Percentiles rank a stretch among this genome's conserved stretches.
These are phyloP conservation scores for Edaphochlamys debaryana DNA, from an alignment of 139 green algal genomes.

Conservation along the genomic window DNA sequence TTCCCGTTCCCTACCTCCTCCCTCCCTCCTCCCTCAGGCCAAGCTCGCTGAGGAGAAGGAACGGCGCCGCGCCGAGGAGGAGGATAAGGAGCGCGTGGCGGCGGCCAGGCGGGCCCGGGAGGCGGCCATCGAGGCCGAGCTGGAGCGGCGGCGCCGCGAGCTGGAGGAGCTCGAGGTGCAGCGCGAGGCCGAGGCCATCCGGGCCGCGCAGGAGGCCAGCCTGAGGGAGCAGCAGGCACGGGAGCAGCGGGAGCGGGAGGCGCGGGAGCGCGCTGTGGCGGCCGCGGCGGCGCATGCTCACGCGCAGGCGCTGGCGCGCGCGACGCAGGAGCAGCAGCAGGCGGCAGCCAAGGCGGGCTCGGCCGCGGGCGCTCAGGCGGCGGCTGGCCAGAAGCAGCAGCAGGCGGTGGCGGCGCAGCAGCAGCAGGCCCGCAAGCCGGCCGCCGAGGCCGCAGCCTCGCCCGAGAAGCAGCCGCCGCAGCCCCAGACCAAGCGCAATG, in stretches of 20 bases:
- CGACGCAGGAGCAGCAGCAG: slow-evolving; percentile 7
- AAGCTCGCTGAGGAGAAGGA: slow-evolving; percentile 60
- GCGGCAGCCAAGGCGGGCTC: too few relatives aligned
- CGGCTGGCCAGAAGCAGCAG: neutral
- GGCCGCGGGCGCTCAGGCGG: too few relatives aligned
- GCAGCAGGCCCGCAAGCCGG: neutral
- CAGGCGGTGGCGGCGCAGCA: neutral
- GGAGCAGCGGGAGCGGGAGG: slow-evolving; percentile 23
- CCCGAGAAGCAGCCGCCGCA: neutral
- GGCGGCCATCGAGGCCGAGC: slow-evolving; percentile 66
- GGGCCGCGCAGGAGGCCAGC: slow-evolving; percentile 58
- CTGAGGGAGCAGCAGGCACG: slow-evolving; percentile 49
- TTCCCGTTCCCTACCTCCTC: too few relatives aligned
- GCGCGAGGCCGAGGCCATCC: slow-evolving; percentile 70
- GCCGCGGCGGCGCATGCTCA: neutral
- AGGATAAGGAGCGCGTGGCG: slow-evolving; percentile 58
- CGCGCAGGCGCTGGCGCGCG: neutral
- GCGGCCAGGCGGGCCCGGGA: slow-evolving; percentile 58
- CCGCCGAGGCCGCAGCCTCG: neutral
- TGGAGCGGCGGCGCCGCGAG: slow-evolving; percentile 72
- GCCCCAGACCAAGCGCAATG: too few relatives aligned
- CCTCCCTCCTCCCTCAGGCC: slow-evolving; percentile 14
- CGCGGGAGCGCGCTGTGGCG: slow-evolving; percentile 1
- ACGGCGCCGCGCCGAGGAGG: slow-evolving; percentile 62
- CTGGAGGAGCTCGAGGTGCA: slow-evolving; percentile 63